Conservation (phyloP, 352 stramenopile genomes). For the Pythium plurisporium region DNA sequence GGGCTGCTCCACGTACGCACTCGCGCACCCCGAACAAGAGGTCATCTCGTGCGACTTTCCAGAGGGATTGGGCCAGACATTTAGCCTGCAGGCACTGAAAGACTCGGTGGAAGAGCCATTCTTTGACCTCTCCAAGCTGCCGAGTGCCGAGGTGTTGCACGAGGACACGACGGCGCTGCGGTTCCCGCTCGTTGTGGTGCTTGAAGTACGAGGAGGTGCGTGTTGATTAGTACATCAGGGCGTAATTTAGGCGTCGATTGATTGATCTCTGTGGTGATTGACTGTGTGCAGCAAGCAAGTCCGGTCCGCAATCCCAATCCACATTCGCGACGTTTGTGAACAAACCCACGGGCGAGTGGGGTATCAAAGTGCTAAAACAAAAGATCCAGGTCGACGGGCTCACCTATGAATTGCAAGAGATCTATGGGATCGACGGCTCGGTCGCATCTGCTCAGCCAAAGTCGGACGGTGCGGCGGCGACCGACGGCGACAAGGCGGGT, state of each 20-base stretch:
- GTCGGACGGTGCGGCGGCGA: constrained; percentile 7
- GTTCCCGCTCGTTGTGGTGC: constrained; percentile 67
- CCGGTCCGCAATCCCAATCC: constrained; percentile 59
- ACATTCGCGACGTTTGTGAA: constrained; percentile 75
- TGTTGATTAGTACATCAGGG: too few species aligned
- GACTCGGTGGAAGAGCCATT: constrained; percentile 19
- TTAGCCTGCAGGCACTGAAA: constrained; percentile 27
- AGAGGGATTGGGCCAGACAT: constrained; percentile 49
- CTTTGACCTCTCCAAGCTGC: constrained; percentile 39
- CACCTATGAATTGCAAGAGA: constrained; percentile 86
- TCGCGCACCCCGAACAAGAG: constrained; percentile 42
- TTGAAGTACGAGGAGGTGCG: constrained; percentile 61
- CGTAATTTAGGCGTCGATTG: too few species aligned
- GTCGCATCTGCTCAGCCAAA: constrained; percentile 40
- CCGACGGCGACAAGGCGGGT: constrained; percentile 9
- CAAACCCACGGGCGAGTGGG: constrained; percentile 36
- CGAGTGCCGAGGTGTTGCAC: constrained; percentile 41
- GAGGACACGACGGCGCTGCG: constrained; percentile 27
- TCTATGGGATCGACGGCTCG: constrained; percentile 81
- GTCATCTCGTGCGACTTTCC: constrained; percentile 41
- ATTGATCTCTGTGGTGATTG: neutral
- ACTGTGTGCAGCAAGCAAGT: constrained; percentile 4
- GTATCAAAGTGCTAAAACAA: constrained; percentile 81
- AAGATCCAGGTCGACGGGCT: constrained; percentile 68
- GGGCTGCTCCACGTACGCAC: constrained; percentile 51